Percentiles rank a stretch among this genome's conserved stretches.
These are phyloP conservation scores for Xylaria curta DNA, from an alignment of 495 filamentous ascomycete genomes.

Conservation along the genomic window DNA sequence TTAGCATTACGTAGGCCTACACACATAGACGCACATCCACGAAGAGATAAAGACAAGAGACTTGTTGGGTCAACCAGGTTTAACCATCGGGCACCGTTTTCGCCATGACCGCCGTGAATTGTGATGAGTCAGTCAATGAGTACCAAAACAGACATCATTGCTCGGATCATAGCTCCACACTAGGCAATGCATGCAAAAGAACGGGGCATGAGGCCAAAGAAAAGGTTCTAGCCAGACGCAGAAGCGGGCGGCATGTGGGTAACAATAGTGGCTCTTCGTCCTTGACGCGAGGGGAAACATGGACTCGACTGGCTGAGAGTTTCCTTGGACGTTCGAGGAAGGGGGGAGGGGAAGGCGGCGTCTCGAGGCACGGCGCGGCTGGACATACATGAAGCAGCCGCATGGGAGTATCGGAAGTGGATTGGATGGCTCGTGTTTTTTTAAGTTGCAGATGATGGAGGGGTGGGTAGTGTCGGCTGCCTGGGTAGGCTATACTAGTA, in stretches of 20 bases:
- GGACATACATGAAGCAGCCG: constrained; percentile 16
- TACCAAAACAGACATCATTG: not conserved
- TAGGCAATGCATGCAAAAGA: not conserved
- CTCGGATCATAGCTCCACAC: not conserved
- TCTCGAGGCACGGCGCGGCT: not conserved
- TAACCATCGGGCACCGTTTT: not conserved
- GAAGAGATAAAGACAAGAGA: not conserved
- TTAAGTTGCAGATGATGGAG: not conserved
- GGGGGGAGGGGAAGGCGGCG: not conserved
- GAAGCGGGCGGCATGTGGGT: not conserved
- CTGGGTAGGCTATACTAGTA: no score
- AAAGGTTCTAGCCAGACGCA: constrained; percentile 3
- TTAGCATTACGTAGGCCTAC: not conserved
- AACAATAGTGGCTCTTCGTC: not conserved
- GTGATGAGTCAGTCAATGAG: constrained; percentile 18
- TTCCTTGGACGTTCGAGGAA: not conserved
- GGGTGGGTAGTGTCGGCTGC: not conserved
- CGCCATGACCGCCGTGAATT: constrained; percentile 7
- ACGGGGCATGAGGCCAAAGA: not conserved
- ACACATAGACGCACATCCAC: not conserved
- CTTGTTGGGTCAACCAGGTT: not conserved
- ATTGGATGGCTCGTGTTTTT: constrained; percentile 18
- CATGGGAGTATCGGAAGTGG: constrained; percentile 21
- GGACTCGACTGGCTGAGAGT: constrained; percentile 12
- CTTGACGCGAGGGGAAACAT: not conserved